Evolutionary conservation across 2,329 filamentous ascomycete genomes (phyloP), one percentile per base, ranked within the genome.

Genomic region (Fusarium guadeloupense): DNA sequence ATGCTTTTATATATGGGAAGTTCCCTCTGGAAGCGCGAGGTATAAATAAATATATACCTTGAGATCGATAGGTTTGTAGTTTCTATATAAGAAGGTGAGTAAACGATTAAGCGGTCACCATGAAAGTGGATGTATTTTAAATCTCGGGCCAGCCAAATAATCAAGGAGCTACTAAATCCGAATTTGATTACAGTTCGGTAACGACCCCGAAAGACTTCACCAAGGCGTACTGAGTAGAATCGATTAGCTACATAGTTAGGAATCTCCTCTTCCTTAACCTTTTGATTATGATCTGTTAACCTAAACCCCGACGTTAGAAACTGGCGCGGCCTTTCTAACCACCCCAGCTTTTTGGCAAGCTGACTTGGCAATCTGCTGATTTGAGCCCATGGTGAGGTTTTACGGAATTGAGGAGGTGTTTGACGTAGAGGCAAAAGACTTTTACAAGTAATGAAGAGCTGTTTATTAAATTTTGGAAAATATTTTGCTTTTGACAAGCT

Each of bases 141-240:
- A 4, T 64, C 59, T n/a, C 41, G 71, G 6, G 76, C 76, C 13
- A 81, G 69, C 77, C 78, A 81, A 16, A 79, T 75, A 0, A 77
- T 81, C 6, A 76, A 80, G 7, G 68, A 73, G 14, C 66, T 64
- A 19, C 78, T 78, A 63, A 65, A 80, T 9, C 78, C 78, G 8
- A 81, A 62, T 52, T 81, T 81, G 1, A 72, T 67, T 0, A 79
- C 47, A 0, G 71, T 48, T 63, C 81, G 73, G 46, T 73, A 81
- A 5, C 68, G 59, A n/a, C 69, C 51, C 3, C 70, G 64, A 4
- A 79, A 72, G 2, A 77, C 55, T 12, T 81, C 69, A 4, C 77
- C 76, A 1, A 77, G 61, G 1, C 62, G 69, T n/a, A 74, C 74
- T 1, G 76, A 73, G 55, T 79, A 78, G 47, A 76, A 79, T 4